Percentiles rank a stretch among this genome's conserved stretches.
These are phyloP conservation scores for Aspergillus candidus DNA, from an alignment of 2,329 filamentous ascomycete genomes.

Conservation along the genomic window DNA sequence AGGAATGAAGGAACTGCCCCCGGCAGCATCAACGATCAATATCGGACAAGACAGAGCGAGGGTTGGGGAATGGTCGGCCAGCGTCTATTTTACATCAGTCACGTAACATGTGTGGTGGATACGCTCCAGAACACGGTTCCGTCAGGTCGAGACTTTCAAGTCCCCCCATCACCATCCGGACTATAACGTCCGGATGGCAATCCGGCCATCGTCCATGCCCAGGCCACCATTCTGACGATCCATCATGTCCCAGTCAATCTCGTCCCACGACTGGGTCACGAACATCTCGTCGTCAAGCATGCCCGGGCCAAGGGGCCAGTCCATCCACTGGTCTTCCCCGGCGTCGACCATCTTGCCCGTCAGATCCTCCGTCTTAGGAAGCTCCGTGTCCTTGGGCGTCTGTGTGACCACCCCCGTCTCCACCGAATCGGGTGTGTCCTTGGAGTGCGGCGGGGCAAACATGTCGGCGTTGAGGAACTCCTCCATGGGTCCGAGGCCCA, in stretches of 20 bases:
- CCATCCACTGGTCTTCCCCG: slow-evolving; percentile 25
- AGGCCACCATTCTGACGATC: slow-evolving; percentile 25
- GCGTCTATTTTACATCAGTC: slow-evolving; percentile 7
- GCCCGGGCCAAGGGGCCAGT: slow-evolving; percentile 30
- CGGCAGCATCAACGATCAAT: too few relatives aligned
- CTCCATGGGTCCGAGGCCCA: slow-evolving; percentile 32
- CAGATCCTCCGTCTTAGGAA: slow-evolving; percentile 26
- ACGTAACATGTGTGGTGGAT: slow-evolving; percentile 1
- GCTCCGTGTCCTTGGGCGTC: slow-evolving; percentile 34
- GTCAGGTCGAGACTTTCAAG: slow-evolving; percentile 8
- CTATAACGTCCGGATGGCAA: slow-evolving; percentile 25
- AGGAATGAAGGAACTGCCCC: neutral
- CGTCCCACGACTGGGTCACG: slow-evolving; percentile 24
- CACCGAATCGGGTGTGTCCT: slow-evolving; percentile 35
- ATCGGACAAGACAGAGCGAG: too few relatives aligned
- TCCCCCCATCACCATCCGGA: slow-evolving; percentile 5
- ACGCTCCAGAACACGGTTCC: slow-evolving; percentile 9
- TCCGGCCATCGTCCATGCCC: slow-evolving; percentile 19
- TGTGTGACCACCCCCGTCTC: slow-evolving; percentile 30
- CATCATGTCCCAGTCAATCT: slow-evolving; percentile 37
- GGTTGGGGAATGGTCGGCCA: too few relatives aligned
- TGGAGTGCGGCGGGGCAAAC: slow-evolving; percentile 27
- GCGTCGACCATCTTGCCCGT: slow-evolving; percentile 22
- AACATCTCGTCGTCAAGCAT: slow-evolving; percentile 19
- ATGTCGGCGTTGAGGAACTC: slow-evolving; percentile 34